These are phyloP conservation scores for Podaxis sp. DNA, from an alignment of 768 basidiomycete genomes.

Conservation along the genomic window DNA sequence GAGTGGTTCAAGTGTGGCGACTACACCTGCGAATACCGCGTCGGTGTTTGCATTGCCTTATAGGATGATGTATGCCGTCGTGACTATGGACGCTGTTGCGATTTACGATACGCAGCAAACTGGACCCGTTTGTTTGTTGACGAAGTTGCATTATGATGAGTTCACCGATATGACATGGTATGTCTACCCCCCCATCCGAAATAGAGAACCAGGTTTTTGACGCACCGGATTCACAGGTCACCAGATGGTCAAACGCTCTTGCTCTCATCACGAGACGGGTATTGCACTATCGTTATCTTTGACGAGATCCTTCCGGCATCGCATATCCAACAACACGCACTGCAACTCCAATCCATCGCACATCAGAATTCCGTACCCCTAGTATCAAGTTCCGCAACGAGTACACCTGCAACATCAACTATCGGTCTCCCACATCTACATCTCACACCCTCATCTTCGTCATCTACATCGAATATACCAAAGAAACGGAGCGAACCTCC, in stretches of 20 bases:
- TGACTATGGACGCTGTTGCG: constrained; percentile 93
- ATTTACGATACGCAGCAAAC: constrained; percentile 98
- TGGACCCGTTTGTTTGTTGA: constrained; percentile 86
- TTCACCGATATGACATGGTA: constrained; percentile 98
- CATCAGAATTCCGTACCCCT: constrained; percentile 77
- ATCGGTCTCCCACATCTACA: constrained; percentile 16
- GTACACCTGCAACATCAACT: constrained; percentile 24
- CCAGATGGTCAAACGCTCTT: constrained; percentile 93
- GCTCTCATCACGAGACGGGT: constrained; percentile 92
- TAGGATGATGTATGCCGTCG: constrained; percentile 91
- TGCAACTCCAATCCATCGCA: constrained; percentile 90
- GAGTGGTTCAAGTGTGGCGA: constrained; percentile 21
- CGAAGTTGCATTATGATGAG: constrained; percentile 94
- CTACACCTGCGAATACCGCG: constrained; percentile 34
- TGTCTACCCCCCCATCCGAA: constrained; percentile 24
- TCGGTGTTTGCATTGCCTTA: constrained; percentile 90
- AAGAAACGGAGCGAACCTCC: constrained; percentile 46
- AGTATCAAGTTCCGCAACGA: constrained; percentile 34
- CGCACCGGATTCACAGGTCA: constrained; percentile 58
- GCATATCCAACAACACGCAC: constrained; percentile 86
- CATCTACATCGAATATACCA: constrained; percentile 22
- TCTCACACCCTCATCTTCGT: constrained; percentile 23
- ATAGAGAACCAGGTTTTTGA: constrained; percentile 11
- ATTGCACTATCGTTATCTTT: constrained; percentile 93
- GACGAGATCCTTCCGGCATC: constrained; percentile 90